Base-by-base conservation (phyloP, 2,329 filamentous ascomycete genomes). In the Byssothecium circinans region DNA sequence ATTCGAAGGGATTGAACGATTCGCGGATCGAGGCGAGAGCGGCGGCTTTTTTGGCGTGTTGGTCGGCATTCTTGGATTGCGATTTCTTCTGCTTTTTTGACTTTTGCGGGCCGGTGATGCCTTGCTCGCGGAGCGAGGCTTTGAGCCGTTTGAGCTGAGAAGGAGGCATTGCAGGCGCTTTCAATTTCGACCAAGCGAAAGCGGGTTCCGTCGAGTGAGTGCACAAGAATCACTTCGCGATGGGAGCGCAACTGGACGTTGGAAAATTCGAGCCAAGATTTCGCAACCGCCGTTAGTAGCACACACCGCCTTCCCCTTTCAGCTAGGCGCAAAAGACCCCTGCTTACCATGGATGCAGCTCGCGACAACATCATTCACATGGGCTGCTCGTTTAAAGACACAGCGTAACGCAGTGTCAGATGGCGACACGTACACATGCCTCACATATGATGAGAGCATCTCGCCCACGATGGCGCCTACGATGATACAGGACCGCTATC, bases 71-170 rank as follows among this genome's bases (percentile, higher is more conserved):
- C 47, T 82, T 83, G 84, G 84, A 70, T 85, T 84, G 44, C 80
- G 82, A 80, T 66, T 87, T 84, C 64, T 89, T 88, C 70, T 89
- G 88, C 74, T 96, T 97, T 67, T 97, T 97, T 8, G 91, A 96
- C 65, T 96, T 86, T 62, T 95, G 91, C 5, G 91, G 91, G 1
- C 91, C 90, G 34, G 91, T 85, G 42, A 99, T 86, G 45, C 94
- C 94, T 67, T 92, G 89, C 48, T 96, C 91, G 53, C 85, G 83
- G 38, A 99, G 81, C 8, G 91, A 96, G 58, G 89, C 82, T 75
- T 97, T 99, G 36, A 99, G 82, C 73, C 91, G 88, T 75, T 97
- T 99, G 49, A 99, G 81, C 77, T 99, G 95, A 11, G 95, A 99
- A 54, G 91, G 89, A 60, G 92, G 86, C 94, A 99, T 99, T 7